These are phyloP conservation scores for Craterostigma plantagineum DNA, from an alignment of 257 asterid genomes.

Conservation along the genomic window DNA sequence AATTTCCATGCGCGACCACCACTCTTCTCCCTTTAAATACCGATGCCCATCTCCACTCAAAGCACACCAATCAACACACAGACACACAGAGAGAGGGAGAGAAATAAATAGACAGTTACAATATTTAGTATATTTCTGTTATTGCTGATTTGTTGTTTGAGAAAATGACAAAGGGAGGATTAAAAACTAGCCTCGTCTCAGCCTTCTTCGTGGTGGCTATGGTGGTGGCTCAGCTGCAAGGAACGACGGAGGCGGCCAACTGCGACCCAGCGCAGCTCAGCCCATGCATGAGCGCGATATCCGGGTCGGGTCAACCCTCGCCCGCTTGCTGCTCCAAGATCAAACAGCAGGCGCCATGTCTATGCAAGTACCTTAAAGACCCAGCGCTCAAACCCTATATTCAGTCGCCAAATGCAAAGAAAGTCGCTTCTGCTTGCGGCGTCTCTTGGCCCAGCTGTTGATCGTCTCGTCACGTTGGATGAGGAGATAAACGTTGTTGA, in stretches of 20 bases:
- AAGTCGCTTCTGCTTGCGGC: constrained; percentile 8
- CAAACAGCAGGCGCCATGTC: constrained; percentile 13
- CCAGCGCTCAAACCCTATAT: constrained; percentile 6
- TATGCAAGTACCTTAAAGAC: constrained; percentile 13
- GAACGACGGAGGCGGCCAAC: constrained; percentile 1
- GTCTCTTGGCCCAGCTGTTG: constrained; percentile 9
- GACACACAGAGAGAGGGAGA: no score
- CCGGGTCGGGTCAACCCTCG: constrained; percentile 8
- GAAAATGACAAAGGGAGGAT: neutral
- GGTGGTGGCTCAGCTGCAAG: constrained; percentile 2
- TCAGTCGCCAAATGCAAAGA: constrained; percentile 8
- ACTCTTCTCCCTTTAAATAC: no score
- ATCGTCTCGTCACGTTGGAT: neutral
- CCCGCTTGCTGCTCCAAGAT: constrained; percentile 10
- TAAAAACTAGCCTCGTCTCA: neutral
- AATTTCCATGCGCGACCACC: no score
- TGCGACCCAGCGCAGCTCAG: constrained; percentile 6
- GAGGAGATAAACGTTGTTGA: no score
- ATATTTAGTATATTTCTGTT: no score
- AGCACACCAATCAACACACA: no score
- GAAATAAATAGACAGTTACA: no score
- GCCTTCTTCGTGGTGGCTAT: neutral
- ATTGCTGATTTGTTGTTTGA: neutral
- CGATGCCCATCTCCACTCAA: no score
- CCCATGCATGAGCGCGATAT: constrained; percentile 6